Percentiles rank a stretch among this genome's conserved stretches.
Conservation (phyloP, 441 rosid genomes). For the Sinapis alba region DNA sequence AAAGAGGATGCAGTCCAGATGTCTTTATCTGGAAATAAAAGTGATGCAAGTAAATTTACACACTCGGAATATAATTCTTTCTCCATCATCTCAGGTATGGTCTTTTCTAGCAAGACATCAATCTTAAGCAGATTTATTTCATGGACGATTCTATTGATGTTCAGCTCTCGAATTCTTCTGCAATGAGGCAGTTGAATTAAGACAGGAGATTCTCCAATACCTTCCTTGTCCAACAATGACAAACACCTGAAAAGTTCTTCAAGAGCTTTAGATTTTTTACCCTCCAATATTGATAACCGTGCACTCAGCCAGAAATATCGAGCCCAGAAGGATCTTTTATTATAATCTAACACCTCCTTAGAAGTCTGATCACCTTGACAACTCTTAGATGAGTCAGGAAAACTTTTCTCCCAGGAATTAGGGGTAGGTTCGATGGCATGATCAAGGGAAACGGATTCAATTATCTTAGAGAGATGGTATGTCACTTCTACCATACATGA, state of each 20-base stretch:
- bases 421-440: conserved; percentile 49
- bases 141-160: conserved; percentile 62
- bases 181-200: conserved; percentile 68
- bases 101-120: conserved; percentile 78
- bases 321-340: conserved; percentile 75
- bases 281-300: conserved; percentile 75
- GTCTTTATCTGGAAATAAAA: conserved; percentile 64
- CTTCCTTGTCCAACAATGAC: conserved; percentile 66
- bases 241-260: conserved; percentile 68
- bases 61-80: conserved; percentile 80
- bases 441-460: conserved; percentile 85
- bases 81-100: conserved; percentile 71
- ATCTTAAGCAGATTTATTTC: conserved; percentile 81
- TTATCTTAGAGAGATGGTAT: conserved; percentile 89
- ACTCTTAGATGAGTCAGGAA: conserved; percentile 36
- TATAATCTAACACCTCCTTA: conserved; percentile 42
- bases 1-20: conserved; percentile 47
- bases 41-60: conserved; percentile 75
- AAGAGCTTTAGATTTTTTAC: conserved; percentile 81
- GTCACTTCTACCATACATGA: conserved; percentile 74
- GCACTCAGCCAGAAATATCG: conserved; percentile 97
- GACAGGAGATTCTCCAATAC: conserved; percentile 43
- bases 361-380: conserved; percentile 46
- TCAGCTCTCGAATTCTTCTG: conserved; percentile 70
- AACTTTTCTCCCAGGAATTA: conserved; percentile 42